These are phyloP conservation scores for Leccinum boreale DNA, from an alignment of 768 basidiomycete genomes.

Conservation along the genomic window DNA sequence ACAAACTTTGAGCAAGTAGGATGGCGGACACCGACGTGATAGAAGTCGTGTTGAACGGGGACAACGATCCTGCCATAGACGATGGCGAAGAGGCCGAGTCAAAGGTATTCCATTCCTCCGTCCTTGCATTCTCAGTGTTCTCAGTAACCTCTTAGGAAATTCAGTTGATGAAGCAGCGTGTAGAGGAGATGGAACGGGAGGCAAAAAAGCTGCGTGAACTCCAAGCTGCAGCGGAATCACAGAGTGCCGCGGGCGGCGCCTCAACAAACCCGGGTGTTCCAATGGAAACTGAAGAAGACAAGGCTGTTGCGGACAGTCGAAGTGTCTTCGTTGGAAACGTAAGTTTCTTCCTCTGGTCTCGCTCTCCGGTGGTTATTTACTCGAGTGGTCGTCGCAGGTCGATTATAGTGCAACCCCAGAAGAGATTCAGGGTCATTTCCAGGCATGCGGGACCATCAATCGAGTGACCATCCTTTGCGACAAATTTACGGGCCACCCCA, in stretches of 20 bases:
- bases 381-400: constrained; percentile 54
- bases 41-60: constrained; percentile 36
- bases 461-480: constrained; percentile 98
- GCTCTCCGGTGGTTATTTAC: constrained; percentile 7
- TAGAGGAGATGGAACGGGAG: constrained; percentile 91
- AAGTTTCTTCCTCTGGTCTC: constrained; percentile 31
- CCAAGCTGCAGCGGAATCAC: constrained; percentile 72
- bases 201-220: constrained; percentile 85
- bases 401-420: constrained; percentile 97
- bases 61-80: constrained; percentile 37
- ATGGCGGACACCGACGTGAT: constrained; percentile 55
- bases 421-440: constrained; percentile 97
- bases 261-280: constrained; percentile 45
- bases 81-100: constrained; percentile 65
- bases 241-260: constrained; percentile 42
- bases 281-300: constrained; percentile 85
- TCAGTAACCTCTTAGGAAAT: constrained; percentile 60
- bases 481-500: constrained; percentile 99
- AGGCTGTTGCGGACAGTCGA: constrained; percentile 71
- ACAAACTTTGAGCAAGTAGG: constrained; percentile 26
- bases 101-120: constrained; percentile 38
- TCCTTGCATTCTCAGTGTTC: constrained; percentile 8
- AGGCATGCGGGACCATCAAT: constrained; percentile 97
- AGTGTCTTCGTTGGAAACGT: constrained; percentile 98
- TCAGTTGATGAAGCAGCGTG: constrained; percentile 85